Base-by-base conservation (phyloP, 2,329 filamentous ascomycete genomes). In the Arthrinium phaeospermum region DNA sequence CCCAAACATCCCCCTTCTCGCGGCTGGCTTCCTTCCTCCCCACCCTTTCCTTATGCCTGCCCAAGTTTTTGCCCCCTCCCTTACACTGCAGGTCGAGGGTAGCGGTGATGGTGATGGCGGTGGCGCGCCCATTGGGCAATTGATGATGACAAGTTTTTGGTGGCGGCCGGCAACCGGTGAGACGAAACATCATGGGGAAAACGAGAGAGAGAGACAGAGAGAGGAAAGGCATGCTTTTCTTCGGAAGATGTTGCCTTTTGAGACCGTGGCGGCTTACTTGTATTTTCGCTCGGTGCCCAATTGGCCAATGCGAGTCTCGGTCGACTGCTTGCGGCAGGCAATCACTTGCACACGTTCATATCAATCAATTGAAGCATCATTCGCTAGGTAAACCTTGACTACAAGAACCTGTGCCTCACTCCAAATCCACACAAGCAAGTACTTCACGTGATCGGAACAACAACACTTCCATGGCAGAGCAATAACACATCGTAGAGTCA, bases 91-190 rank as follows among this genome's bases (percentile, higher is more conserved):
- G 34, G 57, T 47, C 45, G 13, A 22, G 19, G 14, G 3, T 19
- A 46, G 45, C 45, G 6, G 13, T 57, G 51, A 57, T 61, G 57
- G 57, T 64, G 34, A 41, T 41, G 57, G 53, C 16, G 53, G 53
- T 37, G 53, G 30, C 34, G 57, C 34, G 57, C 22, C 57, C 34
- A 64, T 64, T 64, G 34, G 57, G 30, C 57, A 64, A 64, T 41
- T 37, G 10, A 64, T 64, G 57, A n/a, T 64, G 57, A n/a, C 57
- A 8, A n/a, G 8, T n/a, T 10, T 41, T 41, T n/a, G 57, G 57
- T 64, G 57, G 57, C 57, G 34, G 19, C 34, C 51, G 19, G 57
- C 22, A 64, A 64, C 57, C 34, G 57, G 34, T 64, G 57, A 64
- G 57, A 14, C 8, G n/a, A 41, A 37, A 34, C 14, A 24, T 8